phyloP scores from a whole-genome alignment of 2,329 filamentous ascomycete species.

The Magnaporthiopsis poae region DNA sequence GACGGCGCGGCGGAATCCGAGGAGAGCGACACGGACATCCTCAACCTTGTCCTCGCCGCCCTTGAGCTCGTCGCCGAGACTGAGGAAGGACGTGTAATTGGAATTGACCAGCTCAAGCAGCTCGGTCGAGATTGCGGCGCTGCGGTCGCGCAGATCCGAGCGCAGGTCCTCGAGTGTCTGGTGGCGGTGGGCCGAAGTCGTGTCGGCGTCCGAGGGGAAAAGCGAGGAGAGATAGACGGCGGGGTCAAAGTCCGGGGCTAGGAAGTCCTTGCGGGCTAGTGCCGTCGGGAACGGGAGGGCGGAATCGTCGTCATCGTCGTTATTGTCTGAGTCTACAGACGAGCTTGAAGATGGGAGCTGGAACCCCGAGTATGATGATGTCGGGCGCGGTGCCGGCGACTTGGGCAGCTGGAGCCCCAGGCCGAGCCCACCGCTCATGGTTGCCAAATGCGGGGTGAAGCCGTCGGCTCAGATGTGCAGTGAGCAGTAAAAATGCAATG shows the following conservation, averaged over 20 bases:
- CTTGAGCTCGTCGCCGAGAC: slow-evolving; percentile 67
- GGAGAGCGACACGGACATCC: slow-evolving; percentile 73
- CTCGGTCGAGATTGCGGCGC: slow-evolving; percentile 70
- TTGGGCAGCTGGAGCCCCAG: slow-evolving; percentile 7
- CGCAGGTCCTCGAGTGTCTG: slow-evolving; percentile 93
- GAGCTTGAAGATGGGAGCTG: slow-evolving; percentile 32
- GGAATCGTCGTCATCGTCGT: slow-evolving; percentile 46
- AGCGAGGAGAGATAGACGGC: slow-evolving; percentile 60
- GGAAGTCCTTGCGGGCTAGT: slow-evolving; percentile 73
- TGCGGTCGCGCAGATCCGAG: slow-evolving; percentile 71
- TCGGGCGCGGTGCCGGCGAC: slow-evolving; percentile 18
- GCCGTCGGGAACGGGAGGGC: slow-evolving; percentile 81
- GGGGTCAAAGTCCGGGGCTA: slow-evolving; percentile 66
- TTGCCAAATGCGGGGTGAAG: background rate
- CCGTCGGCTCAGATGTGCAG: no score
- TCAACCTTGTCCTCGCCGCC: slow-evolving; percentile 88
- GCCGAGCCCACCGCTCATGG: slow-evolving; percentile 7
- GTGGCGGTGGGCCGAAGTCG: slow-evolving; percentile 62
- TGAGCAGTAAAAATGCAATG: background rate
- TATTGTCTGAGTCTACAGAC: slow-evolving; percentile 20
- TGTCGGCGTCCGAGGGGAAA: slow-evolving; percentile 20
- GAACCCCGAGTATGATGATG: slow-evolving; percentile 28
- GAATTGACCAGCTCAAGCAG: slow-evolving; percentile 88
- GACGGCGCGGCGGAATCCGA: slow-evolving; percentile 77
- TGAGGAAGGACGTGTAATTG: slow-evolving; percentile 87